Base-by-base conservation (phyloP, 2,329 filamentous ascomycete genomes). In the Aspergillus aculeatus region DNA sequence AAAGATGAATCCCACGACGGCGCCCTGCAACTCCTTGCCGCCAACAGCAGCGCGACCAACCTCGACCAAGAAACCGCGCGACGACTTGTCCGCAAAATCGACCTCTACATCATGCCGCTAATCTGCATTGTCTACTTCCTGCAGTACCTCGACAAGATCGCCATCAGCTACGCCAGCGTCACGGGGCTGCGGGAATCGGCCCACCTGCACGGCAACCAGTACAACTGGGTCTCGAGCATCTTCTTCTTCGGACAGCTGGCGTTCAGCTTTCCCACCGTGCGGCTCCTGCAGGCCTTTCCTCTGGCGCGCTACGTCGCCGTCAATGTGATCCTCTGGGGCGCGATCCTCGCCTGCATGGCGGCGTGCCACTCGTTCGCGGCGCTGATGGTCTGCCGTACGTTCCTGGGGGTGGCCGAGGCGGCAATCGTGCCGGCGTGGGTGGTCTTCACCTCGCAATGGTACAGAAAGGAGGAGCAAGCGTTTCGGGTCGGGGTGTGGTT, bases 221-320 rank as follows among this genome's bases (percentile, higher is more conserved):
- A 80, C 63, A 79, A 77, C 48, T 81, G 80, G 75, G 72, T 78
- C 1, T 74, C 71, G 14, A 74, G 73, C 59, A 66, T 68, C 6
- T 67, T 68, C 55, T 66, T 62, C 53, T 67, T 68, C 50, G 63
- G 63, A 1, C 62, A 66, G 41, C 49, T 66, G 3, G 61, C 72
- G 0, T 76, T 78, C 29, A 72, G 77, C 41, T 78, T 76, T 10
- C 77, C 77, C 0, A 76, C 73, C 0, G 72, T 75, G 26, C 69
- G 75, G 1, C 65, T 79, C 6, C 68, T 78, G 14, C 76, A 77
- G 53, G 57, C 71, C 5, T 77, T 78, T 24, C 76, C 76, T 9
- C 62, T 78, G 12, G 75, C 74, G 1, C 74, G 74, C 35, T 78
- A 76, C 50, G 65, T 71, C n/a, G 73, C 74, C 0, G 59, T 76